Evolutionary conservation across 1,284 basidiomycete species (phyloP).

Genomic region (Cryptococcus wingfieldii): DNA sequence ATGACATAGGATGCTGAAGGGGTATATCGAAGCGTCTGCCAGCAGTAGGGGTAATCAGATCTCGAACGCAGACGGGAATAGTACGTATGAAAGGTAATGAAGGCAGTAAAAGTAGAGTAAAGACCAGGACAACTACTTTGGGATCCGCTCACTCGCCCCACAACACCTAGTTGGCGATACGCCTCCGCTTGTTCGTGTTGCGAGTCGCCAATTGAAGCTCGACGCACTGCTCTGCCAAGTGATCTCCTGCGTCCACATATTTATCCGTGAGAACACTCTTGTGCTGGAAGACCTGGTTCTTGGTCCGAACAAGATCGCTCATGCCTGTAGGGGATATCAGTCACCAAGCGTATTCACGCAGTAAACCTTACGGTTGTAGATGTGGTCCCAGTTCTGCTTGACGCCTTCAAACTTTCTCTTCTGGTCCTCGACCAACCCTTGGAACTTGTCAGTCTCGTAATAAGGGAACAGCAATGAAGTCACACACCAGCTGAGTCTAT

Average conservation of each 20-base stretch:
- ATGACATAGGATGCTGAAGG: too few relatives aligned
- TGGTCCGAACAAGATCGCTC: conserved; percentile 6
- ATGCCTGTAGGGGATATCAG: background rate
- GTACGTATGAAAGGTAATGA: too few relatives aligned
- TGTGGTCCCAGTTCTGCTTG: background rate
- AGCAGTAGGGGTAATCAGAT: too few relatives aligned
- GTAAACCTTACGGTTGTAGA: background rate
- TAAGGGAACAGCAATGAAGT: background rate
- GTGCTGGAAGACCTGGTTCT: conserved; percentile 8
- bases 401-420: background rate
- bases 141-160: too few relatives aligned
- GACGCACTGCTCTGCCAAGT: conserved; percentile 13
- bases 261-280: conserved; percentile 13
- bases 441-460: background rate
- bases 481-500: background rate
- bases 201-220: conserved; percentile 10
- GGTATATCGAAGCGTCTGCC: too few relatives aligned
- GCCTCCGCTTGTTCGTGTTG: background rate
- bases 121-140: too few relatives aligned
- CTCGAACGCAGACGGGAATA: too few relatives aligned
- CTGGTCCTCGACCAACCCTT: background rate
- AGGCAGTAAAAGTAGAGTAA: too few relatives aligned
- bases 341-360: background rate
- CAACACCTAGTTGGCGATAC: background rate
- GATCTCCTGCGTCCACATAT: conserved; percentile 11